A percentile compares a stretch with the other conserved stretches of the same genome.
Evolutionary conservation across 768 basidiomycete species (phyloP).

Genomic region (Suillus americanus): DNA sequence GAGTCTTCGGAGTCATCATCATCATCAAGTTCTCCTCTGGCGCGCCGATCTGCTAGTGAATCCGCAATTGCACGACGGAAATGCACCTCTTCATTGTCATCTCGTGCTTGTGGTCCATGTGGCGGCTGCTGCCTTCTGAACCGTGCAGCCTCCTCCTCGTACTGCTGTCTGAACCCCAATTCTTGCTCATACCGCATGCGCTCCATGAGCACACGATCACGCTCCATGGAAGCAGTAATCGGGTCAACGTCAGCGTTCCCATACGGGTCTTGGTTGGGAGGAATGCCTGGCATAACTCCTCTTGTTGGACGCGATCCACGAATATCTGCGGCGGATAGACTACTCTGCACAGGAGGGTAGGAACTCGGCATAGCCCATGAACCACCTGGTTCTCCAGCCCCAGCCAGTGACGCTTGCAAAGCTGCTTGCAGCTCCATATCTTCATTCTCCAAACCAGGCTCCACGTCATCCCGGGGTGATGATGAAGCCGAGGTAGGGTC

Average conservation of each 20-base stretch:
- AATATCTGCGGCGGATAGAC: constrained; percentile 29
- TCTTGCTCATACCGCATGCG: constrained; percentile 68
- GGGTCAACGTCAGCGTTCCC: constrained; percentile 45
- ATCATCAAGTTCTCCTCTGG: constrained; percentile 19
- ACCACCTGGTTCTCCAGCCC: constrained; percentile 10
- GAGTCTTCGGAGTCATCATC: constrained; percentile 27
- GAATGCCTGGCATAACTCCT: constrained; percentile 18
- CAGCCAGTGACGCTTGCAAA: constrained; percentile 74
- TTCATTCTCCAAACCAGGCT: constrained; percentile 66
- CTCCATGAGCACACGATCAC: constrained; percentile 58
- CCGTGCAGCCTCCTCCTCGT: constrained; percentile 40
- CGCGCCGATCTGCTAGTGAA: constrained; percentile 20
- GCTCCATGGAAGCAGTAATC: constrained; percentile 65
- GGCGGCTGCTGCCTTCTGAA: constrained; percentile 16
- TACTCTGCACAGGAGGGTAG: constrained; percentile 25
- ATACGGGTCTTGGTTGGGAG: constrained; percentile 31
- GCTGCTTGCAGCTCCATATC: constrained; percentile 88
- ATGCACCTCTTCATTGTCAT: constrained; percentile 57
- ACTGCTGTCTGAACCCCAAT: constrained; percentile 59
- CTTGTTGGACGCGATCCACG: constrained; percentile 15
- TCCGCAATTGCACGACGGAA: constrained; percentile 42
- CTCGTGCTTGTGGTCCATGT: constrained; percentile 6
- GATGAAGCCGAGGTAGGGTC: constrained; percentile 42
- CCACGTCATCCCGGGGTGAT: constrained; percentile 10
- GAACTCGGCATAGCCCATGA: constrained; percentile 12